phyloP scores from a whole-genome alignment of 2,329 filamentous ascomycete species.

The Aureobasidium leucospermi region DNA sequence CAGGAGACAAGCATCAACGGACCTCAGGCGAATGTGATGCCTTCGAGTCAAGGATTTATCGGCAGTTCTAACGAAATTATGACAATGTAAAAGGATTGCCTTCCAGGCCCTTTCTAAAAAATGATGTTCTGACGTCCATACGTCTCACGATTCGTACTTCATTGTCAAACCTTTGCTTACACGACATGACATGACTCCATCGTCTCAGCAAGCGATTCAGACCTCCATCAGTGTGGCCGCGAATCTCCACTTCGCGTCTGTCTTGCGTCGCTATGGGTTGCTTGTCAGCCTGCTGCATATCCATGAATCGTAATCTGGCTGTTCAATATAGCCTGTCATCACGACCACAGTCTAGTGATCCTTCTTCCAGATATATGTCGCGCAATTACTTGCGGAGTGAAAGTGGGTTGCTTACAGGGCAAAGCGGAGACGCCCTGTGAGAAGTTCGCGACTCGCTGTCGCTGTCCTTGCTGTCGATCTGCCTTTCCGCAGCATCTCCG shows the following conservation, averaged over 20 bases:
- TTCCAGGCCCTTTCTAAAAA: not conserved
- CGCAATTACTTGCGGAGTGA: not conserved
- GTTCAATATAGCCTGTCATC: not conserved
- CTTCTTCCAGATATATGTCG: not conserved
- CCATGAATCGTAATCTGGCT: not conserved
- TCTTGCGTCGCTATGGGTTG: not conserved
- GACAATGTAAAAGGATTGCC: not conserved
- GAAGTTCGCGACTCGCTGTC: not conserved
- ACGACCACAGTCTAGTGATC: not conserved
- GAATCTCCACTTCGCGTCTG: not conserved
- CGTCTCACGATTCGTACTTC: not conserved
- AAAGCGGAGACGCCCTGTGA: not conserved
- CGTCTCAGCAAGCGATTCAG: conserved; percentile 4
- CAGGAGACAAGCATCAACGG: not conserved
- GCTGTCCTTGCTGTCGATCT: not conserved
- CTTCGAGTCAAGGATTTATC: not conserved
- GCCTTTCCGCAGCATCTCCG: not conserved
- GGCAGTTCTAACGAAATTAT: not conserved
- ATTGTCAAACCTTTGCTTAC: not conserved
- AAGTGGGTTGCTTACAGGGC: not conserved
- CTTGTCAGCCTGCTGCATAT: not conserved
- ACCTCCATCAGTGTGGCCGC: not conserved
- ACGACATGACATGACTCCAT: not conserved
- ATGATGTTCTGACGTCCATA: not conserved
- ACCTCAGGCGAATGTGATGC: not conserved